Evolutionary conservation across 805 yeast species (phyloP).

Genomic region (Scheffersomyces spartinae): DNA sequence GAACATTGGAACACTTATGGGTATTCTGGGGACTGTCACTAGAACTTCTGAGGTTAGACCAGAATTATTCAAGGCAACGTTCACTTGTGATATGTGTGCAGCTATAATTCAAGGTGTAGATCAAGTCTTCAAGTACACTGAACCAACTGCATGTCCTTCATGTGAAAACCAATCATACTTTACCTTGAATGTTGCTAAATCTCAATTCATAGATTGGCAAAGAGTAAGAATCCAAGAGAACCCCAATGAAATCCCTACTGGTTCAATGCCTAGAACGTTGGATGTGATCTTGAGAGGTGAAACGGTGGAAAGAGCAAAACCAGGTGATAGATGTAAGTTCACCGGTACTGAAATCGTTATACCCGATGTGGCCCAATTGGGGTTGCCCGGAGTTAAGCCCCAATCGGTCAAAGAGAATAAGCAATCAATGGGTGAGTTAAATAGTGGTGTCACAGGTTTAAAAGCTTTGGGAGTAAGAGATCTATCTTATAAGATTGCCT

Average conservation of each 20-base stretch:
- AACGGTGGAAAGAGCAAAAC: constrained; percentile 89
- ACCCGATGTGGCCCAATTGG: constrained; percentile 89
- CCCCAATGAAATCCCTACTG: constrained; percentile 93
- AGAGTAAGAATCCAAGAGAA: constrained; percentile 91
- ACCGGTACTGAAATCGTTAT: constrained; percentile 92
- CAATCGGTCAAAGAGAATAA: constrained; percentile 59
- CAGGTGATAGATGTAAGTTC: constrained; percentile 90
- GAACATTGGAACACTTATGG: constrained; percentile 71
- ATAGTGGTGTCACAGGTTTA: constrained; percentile 82
- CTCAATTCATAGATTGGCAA: constrained; percentile 94
- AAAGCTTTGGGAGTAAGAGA: constrained; percentile 90
- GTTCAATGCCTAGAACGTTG: constrained; percentile 95
- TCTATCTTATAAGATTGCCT: constrained; percentile 82
- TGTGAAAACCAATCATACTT: constrained; percentile 82
- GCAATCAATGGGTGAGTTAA: constrained; percentile 53
- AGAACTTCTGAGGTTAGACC: constrained; percentile 96
- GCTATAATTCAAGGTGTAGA: constrained; percentile 83
- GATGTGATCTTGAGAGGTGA: constrained; percentile 92
- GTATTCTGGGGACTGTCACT: constrained; percentile 90
- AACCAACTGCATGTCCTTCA: constrained; percentile 84
- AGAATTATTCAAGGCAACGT: constrained; percentile 76
- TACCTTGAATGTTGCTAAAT: constrained; percentile 74
- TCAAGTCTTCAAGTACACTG: constrained; percentile 87
- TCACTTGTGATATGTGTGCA: constrained; percentile 81
- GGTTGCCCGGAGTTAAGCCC: constrained; percentile 91